These are phyloP conservation scores for Trichoderma polysporum DNA, from an alignment of 2,329 filamentous ascomycete species.

Conservation along the genomic window DNA sequence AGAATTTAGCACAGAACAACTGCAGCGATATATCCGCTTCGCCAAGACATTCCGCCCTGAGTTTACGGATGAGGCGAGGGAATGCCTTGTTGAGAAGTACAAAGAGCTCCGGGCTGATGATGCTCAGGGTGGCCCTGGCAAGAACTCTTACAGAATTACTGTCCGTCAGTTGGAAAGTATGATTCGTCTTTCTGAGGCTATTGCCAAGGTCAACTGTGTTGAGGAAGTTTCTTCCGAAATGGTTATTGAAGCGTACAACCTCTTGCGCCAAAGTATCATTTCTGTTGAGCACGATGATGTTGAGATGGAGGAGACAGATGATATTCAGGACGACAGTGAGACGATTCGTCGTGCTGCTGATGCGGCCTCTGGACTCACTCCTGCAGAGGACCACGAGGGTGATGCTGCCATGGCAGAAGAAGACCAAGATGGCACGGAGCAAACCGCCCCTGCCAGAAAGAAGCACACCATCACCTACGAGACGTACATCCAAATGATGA, in stretches of 20 bases:
- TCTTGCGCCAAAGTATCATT: slow-evolving; percentile 92
- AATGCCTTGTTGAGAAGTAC: slow-evolving; percentile 85
- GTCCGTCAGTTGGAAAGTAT: slow-evolving; percentile 94
- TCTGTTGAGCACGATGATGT: slow-evolving; percentile 97
- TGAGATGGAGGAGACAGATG: slow-evolving; percentile 80
- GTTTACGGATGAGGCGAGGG: slow-evolving; percentile 84
- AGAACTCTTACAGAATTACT: slow-evolving; percentile 96
- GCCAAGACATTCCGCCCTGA: slow-evolving; percentile 91
- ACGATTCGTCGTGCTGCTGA: slow-evolving; percentile 43
- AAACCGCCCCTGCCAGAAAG: slow-evolving; percentile 40
- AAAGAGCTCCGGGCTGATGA: slow-evolving; percentile 94
- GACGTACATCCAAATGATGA: slow-evolving; percentile 89
- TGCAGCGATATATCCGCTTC: slow-evolving; percentile 96
- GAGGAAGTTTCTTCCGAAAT: slow-evolving; percentile 82
- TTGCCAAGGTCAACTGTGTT: slow-evolving; percentile 95
- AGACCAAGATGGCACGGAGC: slow-evolving; percentile 28
- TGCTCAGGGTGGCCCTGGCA: slow-evolving; percentile 86
- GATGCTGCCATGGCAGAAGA: slow-evolving; percentile 45
- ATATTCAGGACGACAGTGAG: slow-evolving; percentile 46
- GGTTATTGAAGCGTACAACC: slow-evolving; percentile 87
- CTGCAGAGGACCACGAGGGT: slow-evolving; percentile 47
- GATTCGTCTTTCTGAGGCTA: slow-evolving; percentile 95
- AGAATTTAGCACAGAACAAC: slow-evolving; percentile 92
- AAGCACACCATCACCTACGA: slow-evolving; percentile 94
- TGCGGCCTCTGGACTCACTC: slow-evolving; percentile 46